Base-by-base conservation (phyloP, 306 rosid genomes). In the Rosa lucieae region DNA sequence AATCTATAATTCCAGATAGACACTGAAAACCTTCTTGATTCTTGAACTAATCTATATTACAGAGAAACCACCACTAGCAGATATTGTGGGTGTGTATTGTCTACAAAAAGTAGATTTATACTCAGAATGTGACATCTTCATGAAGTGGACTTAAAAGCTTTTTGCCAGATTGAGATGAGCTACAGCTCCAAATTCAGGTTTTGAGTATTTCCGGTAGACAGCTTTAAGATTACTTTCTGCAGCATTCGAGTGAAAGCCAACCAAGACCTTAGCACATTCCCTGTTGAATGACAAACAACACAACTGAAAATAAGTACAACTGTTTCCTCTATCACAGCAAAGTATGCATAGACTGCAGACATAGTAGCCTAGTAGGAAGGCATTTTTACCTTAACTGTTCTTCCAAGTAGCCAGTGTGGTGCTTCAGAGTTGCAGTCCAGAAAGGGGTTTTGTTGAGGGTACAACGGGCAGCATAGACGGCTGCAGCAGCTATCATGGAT, bases 401-500 rank as follows among this genome's bases (percentile, higher is more conserved):
- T 85, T 91, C 90, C 14, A 82, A 84, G 70, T 83, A 89, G 87
- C 89, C 89, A 39, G 97, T 91, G 82, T 93, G 88, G 81, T 91
- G 93, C 78, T 85, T 67, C 42, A 91, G 72, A 42, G 94, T 89
- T 63, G 82, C 83, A 10, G 90, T 89, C 98, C 98, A 93, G 65
- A 77, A 49, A n/a, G 97, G 98, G 47, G 20, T 74, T 81, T 79
- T 82, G 11, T 58, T 65, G 77, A 93, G 97, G 10, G 94, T 88
- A 43, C 84, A 79, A 11, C 94, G 66, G 3, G 97, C 97, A 0
- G 89, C 90, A 70, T 89, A 91, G 4, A 89, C 97, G 70, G 97
- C 94, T 9, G 97, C 85, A 79, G 97, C 96, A 85, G 97, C 92
- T 75, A 91, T 82, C 79, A 82, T 51, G 10, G 98, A 93, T 70